Conservation (phyloP, 2,329 filamentous ascomycete species). For the Aureobasidium sp. region DNA sequence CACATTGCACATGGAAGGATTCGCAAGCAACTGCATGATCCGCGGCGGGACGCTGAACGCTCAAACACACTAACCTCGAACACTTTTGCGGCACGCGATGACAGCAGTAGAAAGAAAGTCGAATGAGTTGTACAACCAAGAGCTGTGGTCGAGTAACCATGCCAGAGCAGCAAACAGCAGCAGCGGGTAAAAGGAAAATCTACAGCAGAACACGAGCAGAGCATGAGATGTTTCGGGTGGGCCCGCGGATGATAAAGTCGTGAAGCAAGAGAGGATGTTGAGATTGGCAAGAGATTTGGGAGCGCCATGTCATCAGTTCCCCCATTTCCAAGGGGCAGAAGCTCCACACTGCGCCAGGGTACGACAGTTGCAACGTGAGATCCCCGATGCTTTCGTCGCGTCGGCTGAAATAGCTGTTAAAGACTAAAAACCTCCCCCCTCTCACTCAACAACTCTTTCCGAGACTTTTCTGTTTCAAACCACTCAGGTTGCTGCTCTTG, state of each 20-base stretch:
- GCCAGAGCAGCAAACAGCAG: background rate
- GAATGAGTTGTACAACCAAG: background rate
- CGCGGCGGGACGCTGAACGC: slow-evolving; percentile 2
- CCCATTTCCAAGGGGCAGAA: slow-evolving; percentile 3
- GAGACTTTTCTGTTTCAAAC: background rate
- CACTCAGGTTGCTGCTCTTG: background rate
- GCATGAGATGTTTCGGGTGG: slow-evolving; percentile 2
- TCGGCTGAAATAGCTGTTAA: slow-evolving; percentile 3
- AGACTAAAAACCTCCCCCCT: background rate
- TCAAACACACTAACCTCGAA: slow-evolving; percentile 7
- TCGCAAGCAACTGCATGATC: slow-evolving; percentile 8
- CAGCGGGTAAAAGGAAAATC: slow-evolving; percentile 1
- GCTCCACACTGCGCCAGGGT: slow-evolving; percentile 4
- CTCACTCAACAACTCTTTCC: background rate
- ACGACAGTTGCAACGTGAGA: background rate
- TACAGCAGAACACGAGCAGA: background rate
- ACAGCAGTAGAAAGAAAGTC: background rate
- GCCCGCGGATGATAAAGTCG: background rate
- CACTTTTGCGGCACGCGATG: background rate
- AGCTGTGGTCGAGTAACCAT: background rate
- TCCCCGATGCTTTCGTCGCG: background rate
- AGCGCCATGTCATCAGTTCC: slow-evolving; percentile 5
- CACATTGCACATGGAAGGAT: background rate
- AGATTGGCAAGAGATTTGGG: slow-evolving; percentile 2
- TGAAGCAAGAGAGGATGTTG: background rate